Evolutionary conservation across 371 early-diverging fungal genomes (phyloP).

Genomic region (Mortierella sp.): DNA sequence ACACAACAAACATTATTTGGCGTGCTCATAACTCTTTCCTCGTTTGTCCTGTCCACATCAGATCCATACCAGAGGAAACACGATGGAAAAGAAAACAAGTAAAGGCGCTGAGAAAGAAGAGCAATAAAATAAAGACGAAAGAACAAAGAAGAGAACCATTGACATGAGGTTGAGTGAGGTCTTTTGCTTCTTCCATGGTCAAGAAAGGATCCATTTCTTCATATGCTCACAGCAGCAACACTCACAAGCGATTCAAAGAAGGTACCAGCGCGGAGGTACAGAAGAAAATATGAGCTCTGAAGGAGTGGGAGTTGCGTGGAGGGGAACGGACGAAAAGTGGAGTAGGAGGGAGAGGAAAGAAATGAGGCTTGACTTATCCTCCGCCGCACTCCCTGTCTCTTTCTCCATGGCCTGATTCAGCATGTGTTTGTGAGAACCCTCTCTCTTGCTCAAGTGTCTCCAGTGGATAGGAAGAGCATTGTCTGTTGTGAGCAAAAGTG

Average conservation of each 20-base stretch:
- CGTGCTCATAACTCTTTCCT: too few relatives aligned
- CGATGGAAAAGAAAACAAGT: not conserved
- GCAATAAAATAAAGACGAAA: not conserved
- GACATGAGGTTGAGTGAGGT: not conserved
- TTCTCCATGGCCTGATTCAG: not conserved
- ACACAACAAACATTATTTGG: too few relatives aligned
- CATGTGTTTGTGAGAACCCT: not conserved
- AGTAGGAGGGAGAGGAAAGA: too few relatives aligned
- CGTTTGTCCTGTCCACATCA: not conserved
- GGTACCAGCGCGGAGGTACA: not conserved
- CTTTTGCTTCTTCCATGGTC: not conserved
- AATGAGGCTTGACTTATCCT: not conserved
- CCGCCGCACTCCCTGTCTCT: not conserved
- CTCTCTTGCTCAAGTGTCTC: not conserved
- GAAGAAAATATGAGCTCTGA: not conserved
- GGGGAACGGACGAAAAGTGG: not conserved
- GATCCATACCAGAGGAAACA: too few relatives aligned
- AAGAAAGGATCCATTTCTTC: not conserved
- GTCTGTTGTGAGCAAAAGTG: not conserved
- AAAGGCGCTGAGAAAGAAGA: not conserved
- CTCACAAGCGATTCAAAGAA: not conserved
- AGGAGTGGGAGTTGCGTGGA: not conserved
- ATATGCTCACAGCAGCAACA: not conserved
- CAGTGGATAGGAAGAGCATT: not conserved
- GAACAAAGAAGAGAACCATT: not conserved